Percentiles rank a stretch among this genome's conserved stretches.
Conservation (phyloP, 441 rosid species). For the Euphorbia schlechtendalii region DNA sequence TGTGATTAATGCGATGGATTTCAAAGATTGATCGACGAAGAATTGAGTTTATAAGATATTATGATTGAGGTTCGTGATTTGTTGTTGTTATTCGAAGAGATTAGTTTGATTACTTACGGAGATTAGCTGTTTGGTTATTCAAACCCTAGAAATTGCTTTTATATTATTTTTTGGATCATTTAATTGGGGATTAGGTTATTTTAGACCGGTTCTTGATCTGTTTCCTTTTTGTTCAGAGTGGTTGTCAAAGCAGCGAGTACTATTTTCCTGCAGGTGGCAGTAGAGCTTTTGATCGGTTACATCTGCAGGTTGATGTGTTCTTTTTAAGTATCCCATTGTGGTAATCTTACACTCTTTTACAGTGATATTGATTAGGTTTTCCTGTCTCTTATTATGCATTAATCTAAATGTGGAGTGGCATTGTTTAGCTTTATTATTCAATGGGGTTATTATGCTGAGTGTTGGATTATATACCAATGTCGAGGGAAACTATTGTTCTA, state of each 20-base stretch:
- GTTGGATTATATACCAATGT: neutral
- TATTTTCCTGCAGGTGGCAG: slow-evolving; percentile 4
- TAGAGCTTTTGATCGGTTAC: slow-evolving; percentile 8
- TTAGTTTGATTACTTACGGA: neutral
- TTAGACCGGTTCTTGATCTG: slow-evolving; percentile 8
- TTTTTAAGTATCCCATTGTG: neutral
- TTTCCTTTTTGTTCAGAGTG: neutral
- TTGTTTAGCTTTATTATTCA: slow-evolving; percentile 1
- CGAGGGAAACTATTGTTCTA: neutral
- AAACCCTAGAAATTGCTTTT: slow-evolving; percentile 12
- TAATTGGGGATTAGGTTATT: neutral
- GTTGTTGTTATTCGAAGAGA: neutral
- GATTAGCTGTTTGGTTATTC: slow-evolving; percentile 1
- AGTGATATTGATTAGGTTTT: neutral
- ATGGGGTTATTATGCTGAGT: neutral
- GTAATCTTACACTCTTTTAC: neutral
- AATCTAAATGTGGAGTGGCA: neutral
- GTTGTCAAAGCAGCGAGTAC: neutral
- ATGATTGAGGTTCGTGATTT: slow-evolving; percentile 1
- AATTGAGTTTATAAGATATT: neutral
- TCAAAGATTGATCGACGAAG: slow-evolving; percentile 10
- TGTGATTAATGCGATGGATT: slow-evolving; percentile 16
- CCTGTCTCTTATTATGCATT: neutral
- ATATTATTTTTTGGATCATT: slow-evolving; percentile 6
- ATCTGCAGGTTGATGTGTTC: neutral